Percentiles rank a stretch among this genome's conserved stretches.
Conservation (phyloP, 2,329 filamentous ascomycete species). For the Calonectria honghensis region DNA sequence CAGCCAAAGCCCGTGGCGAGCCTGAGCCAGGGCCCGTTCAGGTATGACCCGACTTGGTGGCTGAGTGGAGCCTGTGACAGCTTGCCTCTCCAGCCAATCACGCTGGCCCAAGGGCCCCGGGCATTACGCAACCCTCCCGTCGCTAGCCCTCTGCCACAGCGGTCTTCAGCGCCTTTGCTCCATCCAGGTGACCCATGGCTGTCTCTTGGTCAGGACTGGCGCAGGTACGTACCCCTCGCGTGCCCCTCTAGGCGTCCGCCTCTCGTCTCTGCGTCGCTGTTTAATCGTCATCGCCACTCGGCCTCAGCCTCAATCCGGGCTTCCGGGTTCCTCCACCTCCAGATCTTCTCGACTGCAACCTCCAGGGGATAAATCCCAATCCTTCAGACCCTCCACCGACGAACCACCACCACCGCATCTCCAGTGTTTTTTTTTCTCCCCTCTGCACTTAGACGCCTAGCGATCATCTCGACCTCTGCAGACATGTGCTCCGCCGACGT, state of each 20-base stretch:
- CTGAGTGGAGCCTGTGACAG: conserved; percentile 34
- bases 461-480: conserved; percentile 10
- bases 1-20: conserved; percentile 24
- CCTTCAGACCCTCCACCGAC: conserved; percentile 24
- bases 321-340: conserved; percentile 28
- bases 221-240: conserved; percentile 20
- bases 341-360: conserved; percentile 37
- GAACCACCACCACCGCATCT: not conserved
- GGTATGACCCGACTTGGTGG: conserved; percentile 46
- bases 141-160: conserved; percentile 16
- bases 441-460: not conserved
- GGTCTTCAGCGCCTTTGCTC: conserved; percentile 6
- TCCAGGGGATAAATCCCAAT: conserved; percentile 33
- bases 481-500: conserved; percentile 76
- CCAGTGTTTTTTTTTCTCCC: not conserved
- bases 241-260: not conserved
- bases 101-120: not conserved
- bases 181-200: conserved; percentile 33
- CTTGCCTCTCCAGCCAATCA: conserved; percentile 20
- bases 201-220: not conserved
- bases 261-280: not conserved
- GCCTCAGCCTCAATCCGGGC: conserved; percentile 44
- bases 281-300: conserved; percentile 50
- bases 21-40: conserved; percentile 18
- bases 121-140: conserved; percentile 40